Conservation (phyloP, 2,329 filamentous ascomycete species). For the Achaetomium macrosporum region DNA sequence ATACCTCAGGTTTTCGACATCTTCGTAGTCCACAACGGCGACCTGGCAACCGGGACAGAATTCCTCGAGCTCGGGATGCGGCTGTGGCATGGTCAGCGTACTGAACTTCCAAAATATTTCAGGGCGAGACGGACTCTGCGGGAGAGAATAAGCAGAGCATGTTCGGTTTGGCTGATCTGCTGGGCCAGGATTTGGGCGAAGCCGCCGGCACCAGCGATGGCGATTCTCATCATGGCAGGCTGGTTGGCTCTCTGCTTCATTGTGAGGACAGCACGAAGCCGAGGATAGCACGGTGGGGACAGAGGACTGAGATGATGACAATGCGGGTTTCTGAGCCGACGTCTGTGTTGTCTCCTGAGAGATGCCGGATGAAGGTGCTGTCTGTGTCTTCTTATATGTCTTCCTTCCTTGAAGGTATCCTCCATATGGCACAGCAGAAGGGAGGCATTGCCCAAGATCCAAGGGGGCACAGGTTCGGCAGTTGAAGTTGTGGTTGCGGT, state of each 20-base stretch:
- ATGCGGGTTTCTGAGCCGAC: neutral
- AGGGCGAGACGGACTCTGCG: slow-evolving; percentile 45
- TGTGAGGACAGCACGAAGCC: neutral
- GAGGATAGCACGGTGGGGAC: neutral
- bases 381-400: slow-evolving; percentile 6
- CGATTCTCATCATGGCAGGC: slow-evolving; percentile 42
- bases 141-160: slow-evolving; percentile 66
- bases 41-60: slow-evolving; percentile 56
- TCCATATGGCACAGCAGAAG: neutral
- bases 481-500: neutral
- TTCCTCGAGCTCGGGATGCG: slow-evolving; percentile 47
- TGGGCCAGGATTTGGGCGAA: slow-evolving; percentile 43
- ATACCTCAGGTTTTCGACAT: slow-evolving; percentile 53
- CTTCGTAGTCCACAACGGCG: slow-evolving; percentile 60
- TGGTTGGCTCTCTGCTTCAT: slow-evolving; percentile 19
- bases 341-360: neutral
- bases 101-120: slow-evolving; percentile 6
- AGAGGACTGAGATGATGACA: too few species aligned
- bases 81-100: slow-evolving; percentile 31
- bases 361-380: neutral
- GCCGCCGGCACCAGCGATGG: slow-evolving; percentile 42
- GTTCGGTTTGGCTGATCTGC: slow-evolving; percentile 57
- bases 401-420: neutral
- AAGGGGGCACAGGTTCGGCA: slow-evolving; percentile 4
- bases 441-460: neutral